phyloP scores from a whole-genome alignment of 805 yeast species.

The Barnettozyma sp. region DNA sequence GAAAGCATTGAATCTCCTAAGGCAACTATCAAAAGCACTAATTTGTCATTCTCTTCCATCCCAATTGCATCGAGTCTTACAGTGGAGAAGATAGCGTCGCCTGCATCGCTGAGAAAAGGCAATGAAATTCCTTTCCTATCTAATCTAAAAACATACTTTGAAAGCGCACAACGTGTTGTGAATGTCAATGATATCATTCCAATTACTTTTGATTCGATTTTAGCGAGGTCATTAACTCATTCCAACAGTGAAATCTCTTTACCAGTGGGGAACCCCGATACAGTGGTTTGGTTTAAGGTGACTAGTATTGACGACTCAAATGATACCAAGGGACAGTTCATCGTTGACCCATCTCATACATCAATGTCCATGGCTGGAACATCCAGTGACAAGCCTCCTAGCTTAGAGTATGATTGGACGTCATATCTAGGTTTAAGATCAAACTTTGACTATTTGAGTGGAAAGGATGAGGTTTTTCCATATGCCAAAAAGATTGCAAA shows the following conservation, averaged over 20 bases:
- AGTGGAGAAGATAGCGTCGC: slow-evolving; percentile 61
- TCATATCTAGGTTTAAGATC: slow-evolving; percentile 40
- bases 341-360: slow-evolving; percentile 63
- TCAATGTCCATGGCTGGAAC: slow-evolving; percentile 64
- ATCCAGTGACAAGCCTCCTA: slow-evolving; percentile 30
- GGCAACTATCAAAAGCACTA: slow-evolving; percentile 16
- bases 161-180: slow-evolving; percentile 50
- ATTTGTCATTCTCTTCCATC: slow-evolving; percentile 21
- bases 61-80: slow-evolving; percentile 57
- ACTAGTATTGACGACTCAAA: slow-evolving; percentile 35
- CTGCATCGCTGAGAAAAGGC: slow-evolving; percentile 56
- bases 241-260: slow-evolving; percentile 14
- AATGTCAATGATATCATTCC: slow-evolving; percentile 66
- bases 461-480: slow-evolving; percentile 30
- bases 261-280: slow-evolving; percentile 60
- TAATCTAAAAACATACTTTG: slow-evolving; percentile 57
- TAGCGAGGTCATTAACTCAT: slow-evolving; percentile 42
- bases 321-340: slow-evolving; percentile 34
- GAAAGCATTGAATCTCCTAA: slow-evolving; percentile 20
- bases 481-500: slow-evolving; percentile 47
- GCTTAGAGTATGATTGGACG: slow-evolving; percentile 33
- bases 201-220: slow-evolving; percentile 61
- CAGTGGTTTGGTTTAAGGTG: slow-evolving; percentile 81
- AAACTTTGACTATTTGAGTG: slow-evolving; percentile 29
- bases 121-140: slow-evolving; percentile 54